Conservation (phyloP, 1,284 basidiomycete species). For the Pterula multifida region DNA sequence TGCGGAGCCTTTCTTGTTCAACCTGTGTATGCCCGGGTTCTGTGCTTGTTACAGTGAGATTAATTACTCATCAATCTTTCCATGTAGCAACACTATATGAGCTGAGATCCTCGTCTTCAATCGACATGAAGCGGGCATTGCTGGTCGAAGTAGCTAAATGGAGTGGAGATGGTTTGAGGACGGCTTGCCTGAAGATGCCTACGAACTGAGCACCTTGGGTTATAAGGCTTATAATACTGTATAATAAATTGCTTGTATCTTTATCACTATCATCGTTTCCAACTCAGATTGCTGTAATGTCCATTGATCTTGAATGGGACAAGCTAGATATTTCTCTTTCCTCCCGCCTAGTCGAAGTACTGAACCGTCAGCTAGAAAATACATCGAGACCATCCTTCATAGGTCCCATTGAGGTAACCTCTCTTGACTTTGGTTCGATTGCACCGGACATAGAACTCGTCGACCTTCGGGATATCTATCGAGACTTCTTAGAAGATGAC, state of each 20-base stretch:
- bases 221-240: neutral
- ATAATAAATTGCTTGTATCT: neutral
- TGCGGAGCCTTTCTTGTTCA: constrained; percentile 72
- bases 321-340: constrained; percentile 66
- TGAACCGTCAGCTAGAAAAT: constrained; percentile 70
- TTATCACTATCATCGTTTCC: neutral
- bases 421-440: constrained; percentile 78
- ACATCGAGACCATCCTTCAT: constrained; percentile 82
- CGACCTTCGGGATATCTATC: constrained; percentile 89
- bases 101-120: constrained; percentile 53
- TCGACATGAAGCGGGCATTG: constrained; percentile 61
- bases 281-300: constrained; percentile 31
- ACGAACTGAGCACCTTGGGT: constrained; percentile 24
- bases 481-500: constrained; percentile 82
- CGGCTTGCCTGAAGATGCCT: constrained; percentile 73
- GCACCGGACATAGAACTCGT: constrained; percentile 83
- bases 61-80: constrained; percentile 3
- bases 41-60: neutral
- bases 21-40: constrained; percentile 47
- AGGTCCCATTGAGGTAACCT: constrained; percentile 78
- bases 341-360: constrained; percentile 55
- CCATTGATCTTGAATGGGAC: constrained; percentile 72
- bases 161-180: constrained; percentile 69
- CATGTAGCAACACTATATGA: constrained; percentile 66
- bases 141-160: constrained; percentile 67